A percentile compares a stretch with the other conserved stretches of the same genome.
Conservation (phyloP, 2,329 filamentous ascomycete species). For the Beauveria varroae region DNA sequence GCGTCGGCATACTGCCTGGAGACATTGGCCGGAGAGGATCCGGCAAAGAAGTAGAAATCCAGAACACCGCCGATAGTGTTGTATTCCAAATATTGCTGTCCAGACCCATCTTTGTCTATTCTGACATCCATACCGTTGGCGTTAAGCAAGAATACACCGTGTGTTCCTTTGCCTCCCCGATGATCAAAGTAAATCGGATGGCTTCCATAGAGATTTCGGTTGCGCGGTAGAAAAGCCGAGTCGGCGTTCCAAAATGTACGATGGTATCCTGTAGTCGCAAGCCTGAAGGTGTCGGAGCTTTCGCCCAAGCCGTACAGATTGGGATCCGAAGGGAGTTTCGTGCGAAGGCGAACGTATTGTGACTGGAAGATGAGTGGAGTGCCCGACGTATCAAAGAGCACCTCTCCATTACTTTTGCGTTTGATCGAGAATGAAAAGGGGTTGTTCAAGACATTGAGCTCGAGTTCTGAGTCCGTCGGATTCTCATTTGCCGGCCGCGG, state of each 20-base stretch:
- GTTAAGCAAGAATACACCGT: conserved; percentile 65
- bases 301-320: conserved; percentile 75
- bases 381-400: conserved; percentile 64
- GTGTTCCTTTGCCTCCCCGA: conserved; percentile 42
- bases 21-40: conserved; percentile 50
- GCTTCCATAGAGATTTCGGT: conserved; percentile 62
- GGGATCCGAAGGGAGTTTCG: conserved; percentile 58
- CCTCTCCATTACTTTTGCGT: conserved; percentile 31
- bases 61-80: conserved; percentile 70
- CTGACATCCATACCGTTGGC: conserved; percentile 73
- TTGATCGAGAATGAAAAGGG: conserved; percentile 52
- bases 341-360: conserved; percentile 68
- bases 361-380: conserved; percentile 65
- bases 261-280: conserved; percentile 49
- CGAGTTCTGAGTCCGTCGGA: conserved; percentile 32
- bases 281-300: conserved; percentile 61
- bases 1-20: conserved; percentile 52
- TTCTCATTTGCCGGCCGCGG: conserved; percentile 35
- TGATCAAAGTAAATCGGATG: conserved; percentile 74
- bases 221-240: conserved; percentile 50
- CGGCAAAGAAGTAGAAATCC: conserved; percentile 62
- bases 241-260: conserved; percentile 63
- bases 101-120: conserved; percentile 53
- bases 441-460: conserved; percentile 30
- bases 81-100: conserved; percentile 71